phyloP scores from a whole-genome alignment of 2,329 filamentous ascomycete species.

The Botrytis byssoidea region DNA sequence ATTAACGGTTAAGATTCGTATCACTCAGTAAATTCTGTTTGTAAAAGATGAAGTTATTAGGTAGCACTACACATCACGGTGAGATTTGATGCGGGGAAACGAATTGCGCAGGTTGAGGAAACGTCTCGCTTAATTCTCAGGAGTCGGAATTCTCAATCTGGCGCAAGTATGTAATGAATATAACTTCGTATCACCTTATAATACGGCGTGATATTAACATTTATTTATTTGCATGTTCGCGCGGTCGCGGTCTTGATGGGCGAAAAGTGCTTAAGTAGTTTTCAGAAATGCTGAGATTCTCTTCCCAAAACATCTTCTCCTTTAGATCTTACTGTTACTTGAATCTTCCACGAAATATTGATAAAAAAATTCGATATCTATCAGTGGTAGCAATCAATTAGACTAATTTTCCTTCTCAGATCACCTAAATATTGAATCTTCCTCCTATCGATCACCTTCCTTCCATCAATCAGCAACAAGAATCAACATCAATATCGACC shows the following conservation, averaged over 20 bases:
- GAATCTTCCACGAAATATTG: neutral
- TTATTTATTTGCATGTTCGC: neutral
- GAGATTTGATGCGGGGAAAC: neutral
- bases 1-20: neutral
- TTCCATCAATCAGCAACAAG: neutral
- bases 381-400: too few relatives aligned
- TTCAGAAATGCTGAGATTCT: neutral
- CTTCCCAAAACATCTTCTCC: neutral
- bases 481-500: neutral
- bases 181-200: neutral
- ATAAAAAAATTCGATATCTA: neutral
- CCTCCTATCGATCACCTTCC: neutral
- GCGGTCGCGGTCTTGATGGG: neutral
- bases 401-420: neutral
- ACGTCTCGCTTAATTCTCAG: neutral
- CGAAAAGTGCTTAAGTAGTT: neutral
- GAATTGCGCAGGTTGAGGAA: neutral
- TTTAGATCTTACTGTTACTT: neutral
- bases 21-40: neutral
- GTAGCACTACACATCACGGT: neutral
- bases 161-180: neutral
- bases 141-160: neutral
- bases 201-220: too few relatives aligned
- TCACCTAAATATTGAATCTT: neutral
- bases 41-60: neutral